Evolutionary conservation across 148 eudicot genomes (phyloP), one percentile per base, ranked within the genome.

Genomic region (Rhododendron ferrugineum): DNA sequence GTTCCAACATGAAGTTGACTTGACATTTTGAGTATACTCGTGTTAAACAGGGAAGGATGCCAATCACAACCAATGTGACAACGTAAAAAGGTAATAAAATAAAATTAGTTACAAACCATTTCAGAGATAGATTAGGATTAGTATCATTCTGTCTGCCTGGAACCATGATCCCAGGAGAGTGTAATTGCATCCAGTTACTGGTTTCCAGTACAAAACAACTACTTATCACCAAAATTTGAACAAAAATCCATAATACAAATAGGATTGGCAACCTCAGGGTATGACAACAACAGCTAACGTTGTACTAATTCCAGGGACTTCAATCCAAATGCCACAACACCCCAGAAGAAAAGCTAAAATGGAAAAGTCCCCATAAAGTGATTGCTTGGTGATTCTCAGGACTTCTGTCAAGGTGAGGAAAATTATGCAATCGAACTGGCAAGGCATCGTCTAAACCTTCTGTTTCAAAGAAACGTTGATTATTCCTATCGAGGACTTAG

Each of bases 401-500:
- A 34, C 49, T 50, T 79, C 40, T 79, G 23, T 40, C 1, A 26
- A 23, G 46, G 40, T 26, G 40, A 60, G 52, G 16, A 11, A 22
- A 78, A 11, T 30, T 34, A 11, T 23, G 2, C 34, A 78, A 40
- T 78, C n/a, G 11, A 78, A 78, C 32, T 28, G 26, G 70, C n/a
- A 44, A 37, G 78, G 46, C 47, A 37, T 34, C 47, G 49, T 75
- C 86, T 88, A 94, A 37, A 88, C 85, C 90, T 91, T 93, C 15
- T 91, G 94, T 87, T 96, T 91, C 83, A 96, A 89, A 44, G 91
- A 89, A 83, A 96, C 94, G 26, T 93, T 90, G 74, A 86, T 90
- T 28, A 96, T 96, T 84, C 89, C 91, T 62, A 96, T 91, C 81
- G 94, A 90, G 58, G 97, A 88, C 88, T 94, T 96, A 13, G 99